These are phyloP conservation scores for Lepiota venenata DNA, from an alignment of 768 basidiomycete species.

Conservation along the genomic window DNA sequence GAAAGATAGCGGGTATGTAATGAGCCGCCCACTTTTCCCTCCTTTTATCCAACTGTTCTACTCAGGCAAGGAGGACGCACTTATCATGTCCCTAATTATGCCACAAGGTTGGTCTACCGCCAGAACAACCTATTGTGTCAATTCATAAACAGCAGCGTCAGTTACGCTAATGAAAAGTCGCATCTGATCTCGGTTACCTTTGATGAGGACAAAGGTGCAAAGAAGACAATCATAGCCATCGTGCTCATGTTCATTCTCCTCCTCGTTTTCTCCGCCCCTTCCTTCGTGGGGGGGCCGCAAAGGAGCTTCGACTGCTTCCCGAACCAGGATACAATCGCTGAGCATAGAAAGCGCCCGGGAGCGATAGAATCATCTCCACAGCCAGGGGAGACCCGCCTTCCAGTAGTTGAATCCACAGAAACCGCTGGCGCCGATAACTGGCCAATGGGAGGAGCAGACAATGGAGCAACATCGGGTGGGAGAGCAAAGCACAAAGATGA, in stretches of 20 bases:
- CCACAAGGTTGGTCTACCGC: conserved; percentile 28
- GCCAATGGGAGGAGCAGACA: neutral
- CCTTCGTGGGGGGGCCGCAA: neutral
- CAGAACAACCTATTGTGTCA: neutral
- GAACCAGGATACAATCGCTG: conserved; percentile 13
- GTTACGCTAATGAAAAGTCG: conserved; percentile 35
- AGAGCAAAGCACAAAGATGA: neutral
- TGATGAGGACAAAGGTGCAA: conserved; percentile 28
- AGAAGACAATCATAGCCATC: conserved; percentile 21
- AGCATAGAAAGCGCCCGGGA: conserved; percentile 10
- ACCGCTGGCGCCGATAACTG: neutral
- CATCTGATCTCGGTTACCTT: conserved; percentile 33
- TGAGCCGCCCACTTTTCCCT: conserved; percentile 1
- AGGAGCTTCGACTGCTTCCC: neutral
- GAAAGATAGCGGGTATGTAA: conserved; percentile 33
- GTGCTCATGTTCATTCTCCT: conserved; percentile 25
- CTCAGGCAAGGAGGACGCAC: conserved; percentile 31
- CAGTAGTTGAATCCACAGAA: neutral
- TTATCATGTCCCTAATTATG: conserved; percentile 38
- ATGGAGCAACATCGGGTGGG: neutral
- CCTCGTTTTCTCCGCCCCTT: conserved; percentile 16
- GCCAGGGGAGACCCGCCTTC: neutral
- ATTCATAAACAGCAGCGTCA: conserved; percentile 15
- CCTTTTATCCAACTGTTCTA: conserved; percentile 3
- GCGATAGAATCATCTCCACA: neutral